phyloP scores from a whole-genome alignment of 257 asterid genomes.

The Plantago elongata region DNA sequence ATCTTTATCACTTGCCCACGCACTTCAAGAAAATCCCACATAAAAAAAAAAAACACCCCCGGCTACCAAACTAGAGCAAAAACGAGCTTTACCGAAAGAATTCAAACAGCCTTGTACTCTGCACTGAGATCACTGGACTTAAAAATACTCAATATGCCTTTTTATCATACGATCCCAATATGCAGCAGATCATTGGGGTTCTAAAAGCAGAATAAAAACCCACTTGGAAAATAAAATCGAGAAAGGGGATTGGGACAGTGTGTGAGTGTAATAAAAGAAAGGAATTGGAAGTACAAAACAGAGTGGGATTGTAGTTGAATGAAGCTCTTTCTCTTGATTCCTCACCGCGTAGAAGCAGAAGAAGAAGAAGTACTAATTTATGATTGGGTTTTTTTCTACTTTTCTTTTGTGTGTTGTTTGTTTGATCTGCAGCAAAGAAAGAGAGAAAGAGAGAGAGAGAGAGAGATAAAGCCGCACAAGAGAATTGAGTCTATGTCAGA shows the following conservation, averaged over 20 bases:
- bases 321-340: too few species aligned
- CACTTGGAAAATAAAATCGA: not conserved
- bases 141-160: not conserved
- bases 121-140: constrained; percentile 7
- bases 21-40: constrained; percentile 30
- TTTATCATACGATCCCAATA: constrained; percentile 13
- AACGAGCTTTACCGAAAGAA: not conserved
- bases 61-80: constrained; percentile 1
- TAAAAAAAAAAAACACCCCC: constrained; percentile 19
- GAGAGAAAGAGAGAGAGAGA: constrained; percentile 32
- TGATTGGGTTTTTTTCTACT: too few species aligned
- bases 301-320: too few species aligned
- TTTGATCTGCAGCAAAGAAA: constrained; percentile 34
- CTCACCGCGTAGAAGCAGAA: too few species aligned
- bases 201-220: constrained; percentile 1
- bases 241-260: not conserved
- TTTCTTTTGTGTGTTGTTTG: too few species aligned
- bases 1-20: constrained; percentile 22
- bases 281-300: not conserved
- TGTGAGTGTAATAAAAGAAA: not conserved
- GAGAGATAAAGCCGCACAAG: constrained; percentile 50
- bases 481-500: constrained; percentile 56
- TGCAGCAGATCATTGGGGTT: constrained; percentile 17
- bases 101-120: constrained; percentile 7
- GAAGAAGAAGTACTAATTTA: too few species aligned